These are phyloP conservation scores for Alternaria brassicicola DNA, from an alignment of 2,329 filamentous ascomycete genomes.

Conservation along the genomic window DNA sequence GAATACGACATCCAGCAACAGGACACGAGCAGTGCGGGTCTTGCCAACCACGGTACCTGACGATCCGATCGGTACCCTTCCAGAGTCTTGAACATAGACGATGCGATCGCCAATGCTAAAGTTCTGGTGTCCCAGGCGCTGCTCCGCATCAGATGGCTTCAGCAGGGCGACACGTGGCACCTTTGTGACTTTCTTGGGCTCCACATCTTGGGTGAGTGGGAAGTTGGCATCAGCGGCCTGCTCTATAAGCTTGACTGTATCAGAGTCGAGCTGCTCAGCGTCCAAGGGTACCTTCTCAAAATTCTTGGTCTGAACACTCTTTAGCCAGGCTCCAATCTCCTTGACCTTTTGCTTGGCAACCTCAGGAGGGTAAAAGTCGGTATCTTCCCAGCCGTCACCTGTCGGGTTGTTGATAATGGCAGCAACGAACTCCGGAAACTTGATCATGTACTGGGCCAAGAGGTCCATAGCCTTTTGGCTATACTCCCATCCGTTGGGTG, in stretches of 20 bases:
- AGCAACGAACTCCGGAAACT: slow-evolving; percentile 94
- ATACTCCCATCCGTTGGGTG: slow-evolving; percentile 91
- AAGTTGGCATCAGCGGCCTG: slow-evolving; percentile 67
- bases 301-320: slow-evolving; percentile 85
- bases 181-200: slow-evolving; percentile 73
- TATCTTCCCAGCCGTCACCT: slow-evolving; percentile 81
- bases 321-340: slow-evolving; percentile 93
- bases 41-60: slow-evolving; percentile 94
- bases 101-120: slow-evolving; percentile 89
- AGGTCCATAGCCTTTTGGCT: slow-evolving; percentile 81
- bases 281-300: slow-evolving; percentile 97
- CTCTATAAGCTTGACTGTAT: slow-evolving; percentile 82
- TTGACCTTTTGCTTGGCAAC: slow-evolving; percentile 81
- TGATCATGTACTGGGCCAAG: slow-evolving; percentile 86
- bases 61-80: slow-evolving; percentile 91
- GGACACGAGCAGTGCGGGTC: slow-evolving; percentile 81
- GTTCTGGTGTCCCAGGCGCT: slow-evolving; percentile 81
- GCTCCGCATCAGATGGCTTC: slow-evolving; percentile 94
- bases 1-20: slow-evolving; percentile 89
- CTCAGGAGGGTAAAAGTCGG: slow-evolving; percentile 80
- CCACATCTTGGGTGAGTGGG: slow-evolving; percentile 43
- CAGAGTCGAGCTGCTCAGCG: slow-evolving; percentile 93
- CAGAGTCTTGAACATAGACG: slow-evolving; percentile 89
- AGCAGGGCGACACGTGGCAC: slow-evolving; percentile 87
- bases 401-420: slow-evolving; percentile 85